Evolutionary conservation across 148 eudicot genomes (phyloP).

Genomic region (Cornus florida): DNA sequence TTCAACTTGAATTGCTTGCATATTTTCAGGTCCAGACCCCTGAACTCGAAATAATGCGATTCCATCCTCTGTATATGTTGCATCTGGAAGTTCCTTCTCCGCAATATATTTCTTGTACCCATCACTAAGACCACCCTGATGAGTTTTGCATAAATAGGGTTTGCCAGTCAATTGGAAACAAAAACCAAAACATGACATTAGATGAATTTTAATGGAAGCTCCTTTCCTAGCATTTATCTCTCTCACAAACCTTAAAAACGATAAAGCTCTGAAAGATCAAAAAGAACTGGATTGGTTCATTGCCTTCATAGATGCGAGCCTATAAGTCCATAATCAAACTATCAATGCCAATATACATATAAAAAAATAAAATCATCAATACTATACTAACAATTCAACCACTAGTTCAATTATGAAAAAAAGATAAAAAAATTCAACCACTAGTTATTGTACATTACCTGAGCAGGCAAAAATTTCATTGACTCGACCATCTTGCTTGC

Average conservation of each 20-base stretch:
- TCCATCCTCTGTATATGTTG: slow-evolving; percentile 64
- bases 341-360: slow-evolving; percentile 8
- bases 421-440: background rate
- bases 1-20: slow-evolving; percentile 97
- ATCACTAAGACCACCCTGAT: slow-evolving; percentile 81
- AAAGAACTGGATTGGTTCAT: slow-evolving; percentile 85
- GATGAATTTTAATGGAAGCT: background rate
- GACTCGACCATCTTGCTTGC: slow-evolving; percentile 88
- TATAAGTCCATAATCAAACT: slow-evolving; percentile 28
- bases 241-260: slow-evolving; percentile 64
- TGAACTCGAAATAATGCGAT: slow-evolving; percentile 76
- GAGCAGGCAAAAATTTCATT: slow-evolving; percentile 77
- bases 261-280: slow-evolving; percentile 92
- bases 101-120: slow-evolving; percentile 63
- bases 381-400: background rate
- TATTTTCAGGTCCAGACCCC: slow-evolving; percentile 88
- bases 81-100: slow-evolving; percentile 64
- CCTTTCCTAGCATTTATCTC: background rate
- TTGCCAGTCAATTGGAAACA: slow-evolving; percentile 2
- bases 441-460: slow-evolving; percentile 43
- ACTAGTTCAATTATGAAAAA: background rate
- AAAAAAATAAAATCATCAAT: slow-evolving; percentile 16
- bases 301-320: slow-evolving; percentile 86
- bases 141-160: slow-evolving; percentile 12
- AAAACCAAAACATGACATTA: slow-evolving; percentile 1